phyloP scores from a whole-genome alignment of 768 basidiomycete genomes.

The Tremella mesenterica region DNA sequence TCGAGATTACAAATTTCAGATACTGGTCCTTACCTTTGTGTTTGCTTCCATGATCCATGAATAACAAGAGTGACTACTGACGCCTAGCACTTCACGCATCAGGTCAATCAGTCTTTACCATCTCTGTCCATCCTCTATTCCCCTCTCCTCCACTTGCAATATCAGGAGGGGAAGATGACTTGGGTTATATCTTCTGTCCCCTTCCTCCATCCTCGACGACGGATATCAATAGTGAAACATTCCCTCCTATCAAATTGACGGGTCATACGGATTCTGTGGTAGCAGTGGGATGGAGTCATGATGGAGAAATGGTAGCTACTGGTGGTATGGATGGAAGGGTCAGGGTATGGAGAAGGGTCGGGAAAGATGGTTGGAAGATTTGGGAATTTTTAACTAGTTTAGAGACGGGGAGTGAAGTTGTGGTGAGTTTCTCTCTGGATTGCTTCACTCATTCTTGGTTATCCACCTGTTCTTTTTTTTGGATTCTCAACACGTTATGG shows the following conservation, averaged over 20 bases:
- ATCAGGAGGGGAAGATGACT: conserved; percentile 91
- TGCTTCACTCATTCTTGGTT: not conserved
- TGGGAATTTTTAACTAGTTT: conserved; percentile 96
- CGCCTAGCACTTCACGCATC: conserved; percentile 50
- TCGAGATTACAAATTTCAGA: too few relatives aligned
- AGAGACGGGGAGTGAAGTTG: conserved; percentile 90
- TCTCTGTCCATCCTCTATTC: conserved; percentile 69
- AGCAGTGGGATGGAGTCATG: conserved; percentile 64
- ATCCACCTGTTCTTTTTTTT: not conserved
- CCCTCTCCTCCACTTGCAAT: conserved; percentile 63
- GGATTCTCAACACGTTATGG: not conserved
- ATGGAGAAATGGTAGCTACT: conserved; percentile 87
- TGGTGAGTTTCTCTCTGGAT: conserved; percentile 52
- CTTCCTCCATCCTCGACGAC: conserved; percentile 24
- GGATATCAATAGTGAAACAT: conserved; percentile 23
- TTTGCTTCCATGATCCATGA: too few relatives aligned
- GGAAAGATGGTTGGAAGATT: conserved; percentile 52
- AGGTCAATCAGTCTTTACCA: conserved; percentile 65
- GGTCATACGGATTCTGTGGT: conserved; percentile 92
- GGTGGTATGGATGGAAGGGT: conserved; percentile 98
- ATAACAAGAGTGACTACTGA: not conserved
- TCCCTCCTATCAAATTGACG: conserved; percentile 54
- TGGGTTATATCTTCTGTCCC: conserved; percentile 66
- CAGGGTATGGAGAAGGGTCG: conserved; percentile 76
- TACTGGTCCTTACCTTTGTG: too few relatives aligned